Conservation (phyloP, 805 yeast genomes). For the Torulaspora quercuum region DNA sequence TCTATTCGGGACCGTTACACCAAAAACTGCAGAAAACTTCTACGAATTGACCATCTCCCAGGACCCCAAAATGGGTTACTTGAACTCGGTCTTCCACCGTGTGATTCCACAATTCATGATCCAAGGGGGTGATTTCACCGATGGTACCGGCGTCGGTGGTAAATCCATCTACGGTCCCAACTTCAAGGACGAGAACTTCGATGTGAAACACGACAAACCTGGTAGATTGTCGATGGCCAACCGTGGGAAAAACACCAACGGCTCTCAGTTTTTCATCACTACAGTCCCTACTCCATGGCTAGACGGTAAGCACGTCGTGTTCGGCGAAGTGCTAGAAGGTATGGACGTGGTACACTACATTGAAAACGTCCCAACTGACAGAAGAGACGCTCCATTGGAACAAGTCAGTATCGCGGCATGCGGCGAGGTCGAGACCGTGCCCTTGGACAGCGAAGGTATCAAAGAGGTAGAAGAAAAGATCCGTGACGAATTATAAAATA, state of each 20-base stretch:
- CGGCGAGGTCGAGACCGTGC: constrained; percentile 55
- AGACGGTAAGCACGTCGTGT: constrained; percentile 92
- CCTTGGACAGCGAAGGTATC: constrained; percentile 11
- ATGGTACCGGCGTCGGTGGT: constrained; percentile 69
- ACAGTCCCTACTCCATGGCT: constrained; percentile 90
- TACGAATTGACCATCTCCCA: constrained; percentile 74
- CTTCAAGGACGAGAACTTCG: constrained; percentile 67
- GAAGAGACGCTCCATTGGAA: constrained; percentile 68
- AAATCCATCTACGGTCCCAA: constrained; percentile 67
- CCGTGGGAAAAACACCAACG: constrained; percentile 77
- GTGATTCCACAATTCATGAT: constrained; percentile 70
- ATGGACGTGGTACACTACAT: constrained; percentile 74
- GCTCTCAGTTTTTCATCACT: constrained; percentile 86
- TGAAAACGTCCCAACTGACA: constrained; percentile 65
- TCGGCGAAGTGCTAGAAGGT: constrained; percentile 90
- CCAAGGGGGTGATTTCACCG: constrained; percentile 78
- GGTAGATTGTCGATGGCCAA: constrained; percentile 77
- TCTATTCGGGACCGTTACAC: constrained; percentile 79
- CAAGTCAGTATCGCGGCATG: constrained; percentile 61
- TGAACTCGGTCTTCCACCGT: constrained; percentile 65
- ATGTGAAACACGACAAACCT: constrained; percentile 62
- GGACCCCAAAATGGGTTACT: constrained; percentile 62
- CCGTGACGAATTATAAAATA: constrained; percentile 14
- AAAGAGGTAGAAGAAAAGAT: constrained; percentile 2
- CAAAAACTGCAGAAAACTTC: constrained; percentile 87